phyloP scores from a whole-genome alignment of 495 filamentous ascomycete species.

The Polyplosphaeria fusca region DNA sequence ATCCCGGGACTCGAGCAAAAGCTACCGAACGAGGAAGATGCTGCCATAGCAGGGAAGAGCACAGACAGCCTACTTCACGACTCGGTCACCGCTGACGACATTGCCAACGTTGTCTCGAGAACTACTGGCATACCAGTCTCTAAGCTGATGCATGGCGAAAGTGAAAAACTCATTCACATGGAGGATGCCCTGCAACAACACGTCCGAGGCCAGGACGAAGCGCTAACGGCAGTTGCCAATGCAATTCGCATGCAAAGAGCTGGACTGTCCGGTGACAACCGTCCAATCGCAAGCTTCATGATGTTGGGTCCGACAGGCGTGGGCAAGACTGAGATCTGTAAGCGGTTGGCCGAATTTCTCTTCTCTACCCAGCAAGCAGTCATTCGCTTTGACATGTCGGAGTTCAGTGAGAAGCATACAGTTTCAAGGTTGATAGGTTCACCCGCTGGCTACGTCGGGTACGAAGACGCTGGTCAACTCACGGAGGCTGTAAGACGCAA shows the following conservation, averaged over 20 bases:
- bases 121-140: constrained; percentile 89
- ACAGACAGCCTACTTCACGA: constrained; percentile 75
- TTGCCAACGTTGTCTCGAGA: constrained; percentile 83
- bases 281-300: constrained; percentile 92
- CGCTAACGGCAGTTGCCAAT: constrained; percentile 83
- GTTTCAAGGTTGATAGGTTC: constrained; percentile 88
- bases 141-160: constrained; percentile 86
- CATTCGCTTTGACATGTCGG: constrained; percentile 93
- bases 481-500: constrained; percentile 94
- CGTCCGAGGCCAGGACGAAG: constrained; percentile 91
- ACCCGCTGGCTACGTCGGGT: constrained; percentile 91
- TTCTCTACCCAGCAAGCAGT: constrained; percentile 91
- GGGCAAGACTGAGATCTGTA: constrained; percentile 95
- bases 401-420: constrained; percentile 97
- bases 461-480: constrained; percentile 94
- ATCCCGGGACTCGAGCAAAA: constrained; percentile 78
- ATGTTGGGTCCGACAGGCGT: constrained; percentile 96
- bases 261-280: constrained; percentile 84
- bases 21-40: constrained; percentile 66
- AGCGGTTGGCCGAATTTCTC: constrained; percentile 88
- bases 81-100: constrained; percentile 89
- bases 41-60: constrained; percentile 35
- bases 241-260: constrained; percentile 93
- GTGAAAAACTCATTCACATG: constrained; percentile 90
- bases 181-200: constrained; percentile 83